Evolutionary conservation across 805 yeast genomes (phyloP).

Genomic region (Yueomyces sp.): DNA sequence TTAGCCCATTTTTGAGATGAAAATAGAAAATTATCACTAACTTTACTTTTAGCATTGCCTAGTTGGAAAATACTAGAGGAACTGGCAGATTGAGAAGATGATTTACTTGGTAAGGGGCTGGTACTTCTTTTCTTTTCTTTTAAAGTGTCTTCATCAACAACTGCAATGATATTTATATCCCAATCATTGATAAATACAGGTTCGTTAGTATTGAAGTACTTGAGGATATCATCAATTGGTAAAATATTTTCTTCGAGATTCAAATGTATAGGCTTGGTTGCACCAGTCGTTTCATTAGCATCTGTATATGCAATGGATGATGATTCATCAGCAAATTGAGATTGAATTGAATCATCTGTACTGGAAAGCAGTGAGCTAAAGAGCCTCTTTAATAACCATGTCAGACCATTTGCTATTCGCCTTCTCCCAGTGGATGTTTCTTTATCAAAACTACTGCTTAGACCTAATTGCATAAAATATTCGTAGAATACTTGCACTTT

Average conservation of each 20-base stretch:
- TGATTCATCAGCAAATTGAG: too few relatives aligned
- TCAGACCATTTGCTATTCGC: conserved; percentile 44
- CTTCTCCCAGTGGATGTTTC: conserved; percentile 61
- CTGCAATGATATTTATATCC: conserved; percentile 57
- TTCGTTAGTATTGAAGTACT: conserved; percentile 21
- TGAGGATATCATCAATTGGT: conserved; percentile 27
- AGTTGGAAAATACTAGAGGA: too few relatives aligned
- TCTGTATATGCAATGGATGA: too few relatives aligned
- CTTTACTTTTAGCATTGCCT: too few relatives aligned
- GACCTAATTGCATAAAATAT: conserved; percentile 54
- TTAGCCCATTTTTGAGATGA: conserved; percentile 20
- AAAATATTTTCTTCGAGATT: background rate
- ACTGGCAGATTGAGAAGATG: too few relatives aligned
- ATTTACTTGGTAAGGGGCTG: too few relatives aligned
- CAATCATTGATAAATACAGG: conserved; percentile 37
- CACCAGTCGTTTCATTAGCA: too few relatives aligned
- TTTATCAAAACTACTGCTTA: conserved; percentile 63
- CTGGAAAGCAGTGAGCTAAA: conserved; percentile 40
- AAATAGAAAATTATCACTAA: background rate
- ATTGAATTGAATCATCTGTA: background rate
- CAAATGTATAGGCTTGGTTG: background rate
- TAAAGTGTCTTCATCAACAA: conserved; percentile 15
- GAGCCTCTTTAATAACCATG: conserved; percentile 47
- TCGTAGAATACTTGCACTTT: conserved; percentile 75
- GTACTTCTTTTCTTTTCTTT: too few relatives aligned